Evolutionary conservation across 2,329 filamentous ascomycete species (phyloP).

Genomic region (Colletotrichum sp.): DNA sequence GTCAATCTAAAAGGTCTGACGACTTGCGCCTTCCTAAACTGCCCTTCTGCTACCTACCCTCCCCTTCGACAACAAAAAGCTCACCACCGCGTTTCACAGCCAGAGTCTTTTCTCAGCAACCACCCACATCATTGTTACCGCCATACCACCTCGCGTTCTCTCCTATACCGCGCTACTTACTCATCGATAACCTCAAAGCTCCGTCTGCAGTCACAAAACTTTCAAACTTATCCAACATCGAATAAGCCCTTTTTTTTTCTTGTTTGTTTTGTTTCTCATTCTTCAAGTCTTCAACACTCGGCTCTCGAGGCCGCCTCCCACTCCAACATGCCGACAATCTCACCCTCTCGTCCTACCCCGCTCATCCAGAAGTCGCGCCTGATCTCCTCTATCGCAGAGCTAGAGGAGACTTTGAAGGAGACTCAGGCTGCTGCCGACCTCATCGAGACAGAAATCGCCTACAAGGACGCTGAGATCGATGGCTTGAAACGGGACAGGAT

Average conservation of each 20-base stretch:
- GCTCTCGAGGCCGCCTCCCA: not conserved
- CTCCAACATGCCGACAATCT: not conserved
- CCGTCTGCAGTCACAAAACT: not conserved
- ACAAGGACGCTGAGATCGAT: slow-evolving; percentile 5
- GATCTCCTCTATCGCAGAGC: not conserved
- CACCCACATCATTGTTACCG: not conserved
- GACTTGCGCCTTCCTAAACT: not conserved
- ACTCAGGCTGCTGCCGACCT: not conserved
- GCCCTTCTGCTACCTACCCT: not conserved
- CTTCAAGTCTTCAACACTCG: not conserved
- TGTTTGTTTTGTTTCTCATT: not conserved
- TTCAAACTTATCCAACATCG: not conserved
- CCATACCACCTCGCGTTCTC: not conserved
- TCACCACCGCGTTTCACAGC: not conserved
- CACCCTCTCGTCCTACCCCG: not conserved
- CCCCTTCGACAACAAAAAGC: not conserved
- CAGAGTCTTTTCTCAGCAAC: not conserved
- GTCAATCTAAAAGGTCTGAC: not conserved
- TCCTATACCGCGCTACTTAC: not conserved
- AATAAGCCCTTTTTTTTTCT: not conserved
- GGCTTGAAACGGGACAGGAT: not conserved
- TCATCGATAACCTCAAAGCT: not conserved
- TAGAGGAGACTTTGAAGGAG: not conserved
- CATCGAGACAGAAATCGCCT: not conserved
- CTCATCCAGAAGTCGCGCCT: not conserved